Base-by-base conservation (phyloP, 306 rosid species). In the Lathyrus tuberosus region DNA sequence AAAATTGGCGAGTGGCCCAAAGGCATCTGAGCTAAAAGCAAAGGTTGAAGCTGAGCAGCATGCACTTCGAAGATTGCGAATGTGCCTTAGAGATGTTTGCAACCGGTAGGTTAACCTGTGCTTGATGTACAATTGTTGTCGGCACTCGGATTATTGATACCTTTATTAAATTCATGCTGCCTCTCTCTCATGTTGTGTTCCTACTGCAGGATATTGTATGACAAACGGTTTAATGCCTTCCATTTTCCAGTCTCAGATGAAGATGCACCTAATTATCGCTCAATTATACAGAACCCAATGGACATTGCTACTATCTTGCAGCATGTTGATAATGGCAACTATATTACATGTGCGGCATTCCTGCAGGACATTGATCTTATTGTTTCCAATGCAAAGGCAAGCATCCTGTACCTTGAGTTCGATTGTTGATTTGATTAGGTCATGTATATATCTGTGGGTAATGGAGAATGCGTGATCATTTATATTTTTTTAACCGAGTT, bases 1-100 rank as follows among this genome's bases (percentile, higher is more conserved):
- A 5, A 86, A 84, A 76, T 88, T 90, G 65, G 86, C 81, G 3
- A 87, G 88, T 75, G 97, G 97, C 78, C 96, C 96, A 31, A 94
- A 94, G 85, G 83, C 71, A 56, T 94, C 97, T 38, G 99, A 94
- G 86, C 80, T 91, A 73, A 94, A 77, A 87, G 96, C 99, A 59
- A 88, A 85, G 78, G 84, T 88, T 46, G 98, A 94, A 76, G 92
- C 97, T 40, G 97, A 94, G 86, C 99, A 94, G 84, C 96, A 88
- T 86, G 96, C 97, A 31, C 95, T 94, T 59, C 95, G 99, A 35
- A 92, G 97, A 75, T 72, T 94, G 83, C 90, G 97, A 56, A 94
- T 94, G 99, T 94, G 99, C 83, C 96, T 94, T 59, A 87, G 99
- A 84, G 99, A 94, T 87, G 57, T 94, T 74, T 94, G 99, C 88